A percentile compares a stretch with the other conserved stretches of the same genome.
Conservation (phyloP, 352 stramenopile species). For the Globisporangium canariense region DNA sequence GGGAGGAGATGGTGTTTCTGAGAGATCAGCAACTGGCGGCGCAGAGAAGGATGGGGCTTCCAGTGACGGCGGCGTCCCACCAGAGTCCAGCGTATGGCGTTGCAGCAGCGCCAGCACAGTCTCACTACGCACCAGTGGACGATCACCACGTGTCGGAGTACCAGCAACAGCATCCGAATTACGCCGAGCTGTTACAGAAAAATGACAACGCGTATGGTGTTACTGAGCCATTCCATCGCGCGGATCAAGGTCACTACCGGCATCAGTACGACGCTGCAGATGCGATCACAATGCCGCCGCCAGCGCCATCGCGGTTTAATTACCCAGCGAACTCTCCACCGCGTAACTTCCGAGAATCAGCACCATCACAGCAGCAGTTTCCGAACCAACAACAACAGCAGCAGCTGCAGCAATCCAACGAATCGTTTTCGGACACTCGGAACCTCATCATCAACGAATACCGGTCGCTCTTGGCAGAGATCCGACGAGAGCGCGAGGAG, state of each 20-base stretch:
- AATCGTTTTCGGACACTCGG: slow-evolving; percentile 9
- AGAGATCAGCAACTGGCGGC: slow-evolving; percentile 61
- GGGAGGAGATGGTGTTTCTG: slow-evolving; percentile 49
- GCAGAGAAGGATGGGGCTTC: slow-evolving; percentile 33
- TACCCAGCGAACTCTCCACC: background rate
- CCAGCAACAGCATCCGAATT: slow-evolving; percentile 13
- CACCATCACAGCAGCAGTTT: background rate
- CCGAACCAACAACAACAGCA: slow-evolving; percentile 18
- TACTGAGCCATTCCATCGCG: background rate
- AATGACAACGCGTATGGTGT: background rate
- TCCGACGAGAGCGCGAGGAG: slow-evolving; percentile 70
- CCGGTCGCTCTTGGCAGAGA: slow-evolving; percentile 54
- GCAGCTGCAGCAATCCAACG: slow-evolving; percentile 14
- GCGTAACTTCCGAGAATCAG: slow-evolving; percentile 15
- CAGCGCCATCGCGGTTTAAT: slow-evolving; percentile 18
- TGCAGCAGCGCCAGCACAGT: slow-evolving; percentile 16
- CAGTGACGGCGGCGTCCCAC: background rate
- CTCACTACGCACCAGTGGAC: background rate
- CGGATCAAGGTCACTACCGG: background rate
- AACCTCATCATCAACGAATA: slow-evolving; percentile 58
- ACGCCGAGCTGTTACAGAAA: background rate
- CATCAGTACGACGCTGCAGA: background rate
- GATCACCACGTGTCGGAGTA: slow-evolving; percentile 16
- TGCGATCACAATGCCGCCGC: slow-evolving; percentile 16
- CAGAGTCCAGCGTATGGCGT: background rate